Evolutionary conservation across 495 filamentous ascomycete genomes (phyloP), one percentile per base, ranked within the genome.

Genomic region (Lindgomyces ingoldianus): DNA sequence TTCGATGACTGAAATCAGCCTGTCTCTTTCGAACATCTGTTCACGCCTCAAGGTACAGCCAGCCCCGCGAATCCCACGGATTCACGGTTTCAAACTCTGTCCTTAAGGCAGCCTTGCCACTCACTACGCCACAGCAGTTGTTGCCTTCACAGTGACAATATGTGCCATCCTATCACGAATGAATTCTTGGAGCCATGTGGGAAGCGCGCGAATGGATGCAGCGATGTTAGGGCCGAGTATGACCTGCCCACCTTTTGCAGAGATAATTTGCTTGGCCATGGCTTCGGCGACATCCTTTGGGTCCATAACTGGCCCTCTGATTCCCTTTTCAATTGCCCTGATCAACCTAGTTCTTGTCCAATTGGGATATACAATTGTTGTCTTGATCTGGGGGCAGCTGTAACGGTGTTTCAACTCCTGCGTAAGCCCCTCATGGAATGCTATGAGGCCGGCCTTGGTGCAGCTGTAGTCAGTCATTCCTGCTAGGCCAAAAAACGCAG

Each of bases 361-460:
- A 11, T 55, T 73, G n/a, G 76, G 76, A 60, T 75, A 74, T 4
- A 76, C 70, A 42, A 75, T 70, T 9, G 50, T 72, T 33, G 72
- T 74, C 48, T 70, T 70, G 67, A 78, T 63, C 63, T 69, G 19
- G 60, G 75, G 66, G n/a, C 62, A 61, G 6, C 70, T 53, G 62
- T 76, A 74, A 9, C 70, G 57, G 44, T 72, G 69, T 21, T 73
- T 69, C 19, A 72, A 33, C 57, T 78, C 76, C 45, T 70, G 69
- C 21, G 48, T 59, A 12, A 78, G 65, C 0, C 63, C 81, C 47
- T 79, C 77, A 64, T 87, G 81, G 63, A 88, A 80, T 0, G 83
- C 78, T 19, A 84, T 74, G 4, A 82, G 78, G 47, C 78, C 83
- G 1, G 81, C 83, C 74, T 88, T 88, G 50, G 81, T 80, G 61